phyloP scores from a whole-genome alignment of 139 green algal species.

The Picochlorum sp. region DNA sequence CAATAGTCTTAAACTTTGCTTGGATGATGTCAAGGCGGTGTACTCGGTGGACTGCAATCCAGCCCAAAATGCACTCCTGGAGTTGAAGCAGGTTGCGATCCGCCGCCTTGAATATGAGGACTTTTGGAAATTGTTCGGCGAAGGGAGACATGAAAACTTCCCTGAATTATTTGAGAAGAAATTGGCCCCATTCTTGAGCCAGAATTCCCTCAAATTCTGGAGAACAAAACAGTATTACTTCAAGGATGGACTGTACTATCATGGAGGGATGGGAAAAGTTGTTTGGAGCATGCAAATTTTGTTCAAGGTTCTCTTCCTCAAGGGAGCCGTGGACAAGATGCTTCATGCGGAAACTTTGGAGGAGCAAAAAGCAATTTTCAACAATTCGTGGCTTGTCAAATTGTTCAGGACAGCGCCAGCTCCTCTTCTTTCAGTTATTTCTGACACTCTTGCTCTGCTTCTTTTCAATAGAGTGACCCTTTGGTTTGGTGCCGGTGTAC shows the following conservation, averaged over 20 bases:
- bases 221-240: slow-evolving; percentile 80
- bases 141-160: slow-evolving; percentile 69
- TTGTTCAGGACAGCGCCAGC: slow-evolving; percentile 51
- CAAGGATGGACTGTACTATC: slow-evolving; percentile 88
- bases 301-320: slow-evolving; percentile 41
- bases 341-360: slow-evolving; percentile 71
- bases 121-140: slow-evolving; percentile 82
- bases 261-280: slow-evolving; percentile 90
- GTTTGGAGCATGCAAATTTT: slow-evolving; percentile 59
- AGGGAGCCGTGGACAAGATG: slow-evolving; percentile 44
- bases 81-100: slow-evolving; percentile 87
- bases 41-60: slow-evolving; percentile 97
- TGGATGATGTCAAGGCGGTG: slow-evolving; percentile 77
- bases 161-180: slow-evolving; percentile 71
- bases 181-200: slow-evolving; percentile 84
- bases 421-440: slow-evolving; percentile 59
- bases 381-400: slow-evolving; percentile 55
- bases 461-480: slow-evolving; percentile 70
- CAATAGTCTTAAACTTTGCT: slow-evolving; percentile 92
- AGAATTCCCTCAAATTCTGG: slow-evolving; percentile 86
- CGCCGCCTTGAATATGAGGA: slow-evolving; percentile 82
- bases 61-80: slow-evolving; percentile 85
- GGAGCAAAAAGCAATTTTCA: slow-evolving; percentile 67
- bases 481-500: slow-evolving; percentile 91
- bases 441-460: slow-evolving; percentile 39